These are phyloP conservation scores for Saccharomycopsis microspora DNA, from an alignment of 805 yeast species.

Conservation along the genomic window DNA sequence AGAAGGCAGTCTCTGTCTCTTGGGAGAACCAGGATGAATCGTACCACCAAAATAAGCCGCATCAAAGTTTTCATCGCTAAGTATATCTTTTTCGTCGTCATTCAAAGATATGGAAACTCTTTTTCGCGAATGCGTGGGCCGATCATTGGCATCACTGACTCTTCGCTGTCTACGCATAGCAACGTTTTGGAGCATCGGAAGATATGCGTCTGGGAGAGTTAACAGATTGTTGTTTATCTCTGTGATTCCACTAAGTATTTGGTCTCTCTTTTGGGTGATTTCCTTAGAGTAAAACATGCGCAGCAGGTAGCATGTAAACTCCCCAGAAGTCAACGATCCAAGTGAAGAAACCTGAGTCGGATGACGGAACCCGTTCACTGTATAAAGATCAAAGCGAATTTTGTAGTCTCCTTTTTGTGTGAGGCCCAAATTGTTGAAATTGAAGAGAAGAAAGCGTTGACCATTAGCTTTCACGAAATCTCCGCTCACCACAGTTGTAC, in stretches of 20 bases:
- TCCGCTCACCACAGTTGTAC: constrained; percentile 9
- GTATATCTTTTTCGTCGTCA: not conserved
- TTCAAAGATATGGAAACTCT: constrained; percentile 5
- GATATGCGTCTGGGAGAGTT: not conserved
- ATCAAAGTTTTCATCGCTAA: no score
- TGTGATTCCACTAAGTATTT: not conserved
- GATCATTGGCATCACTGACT: not conserved
- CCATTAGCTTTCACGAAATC: constrained; percentile 6
- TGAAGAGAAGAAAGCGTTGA: constrained; percentile 5
- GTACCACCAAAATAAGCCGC: no score
- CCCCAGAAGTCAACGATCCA: not conserved
- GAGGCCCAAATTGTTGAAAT: constrained; percentile 10
- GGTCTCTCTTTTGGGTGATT: not conserved
- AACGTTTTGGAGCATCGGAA: not conserved
- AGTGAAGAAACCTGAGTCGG: not conserved
- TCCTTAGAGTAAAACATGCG: constrained; percentile 6
- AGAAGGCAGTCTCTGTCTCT: no score
- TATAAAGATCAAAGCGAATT: constrained; percentile 9
- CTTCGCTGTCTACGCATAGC: constrained; percentile 2
- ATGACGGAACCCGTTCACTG: constrained; percentile 1
- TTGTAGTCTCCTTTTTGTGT: constrained; percentile 9
- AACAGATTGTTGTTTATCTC: constrained; percentile 2
- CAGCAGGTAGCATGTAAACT: constrained; percentile 5
- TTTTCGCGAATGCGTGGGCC: not conserved
- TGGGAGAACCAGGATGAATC: no score